A percentile compares a stretch with the other conserved stretches of the same genome.
Evolutionary conservation across 495 filamentous ascomycete genomes (phyloP).

Genomic region (Massariosphaeria phaeospora): DNA sequence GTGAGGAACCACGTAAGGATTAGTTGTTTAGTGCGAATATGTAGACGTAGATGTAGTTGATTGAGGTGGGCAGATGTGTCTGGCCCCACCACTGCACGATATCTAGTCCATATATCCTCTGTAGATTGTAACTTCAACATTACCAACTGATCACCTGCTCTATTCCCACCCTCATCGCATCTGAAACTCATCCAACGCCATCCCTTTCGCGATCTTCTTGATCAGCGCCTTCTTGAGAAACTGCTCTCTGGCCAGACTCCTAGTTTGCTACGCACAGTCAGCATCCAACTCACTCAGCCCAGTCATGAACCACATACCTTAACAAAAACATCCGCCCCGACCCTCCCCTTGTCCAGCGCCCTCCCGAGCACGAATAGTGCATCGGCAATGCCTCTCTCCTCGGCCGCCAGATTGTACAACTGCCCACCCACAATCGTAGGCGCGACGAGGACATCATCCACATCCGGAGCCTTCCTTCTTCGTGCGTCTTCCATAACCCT

Average conservation of each 20-base stretch:
- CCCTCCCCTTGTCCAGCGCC: conserved; percentile 74
- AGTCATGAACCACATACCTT: conserved; percentile 45
- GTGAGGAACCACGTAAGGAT: no score
- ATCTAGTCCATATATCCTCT: no score
- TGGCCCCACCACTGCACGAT: no score
- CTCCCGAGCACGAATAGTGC: conserved; percentile 78
- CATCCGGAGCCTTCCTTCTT: conserved; percentile 52
- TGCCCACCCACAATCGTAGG: conserved; percentile 90
- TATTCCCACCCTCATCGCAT: conserved; percentile 20
- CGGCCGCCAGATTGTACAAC: conserved; percentile 79
- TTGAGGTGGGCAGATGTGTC: no score
- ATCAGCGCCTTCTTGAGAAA: conserved; percentile 85
- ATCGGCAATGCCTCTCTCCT: conserved; percentile 78
- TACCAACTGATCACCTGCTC: no score
- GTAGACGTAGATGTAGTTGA: no score
- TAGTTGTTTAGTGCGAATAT: no score
- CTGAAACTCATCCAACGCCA: conserved; percentile 57
- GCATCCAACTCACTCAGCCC: neutral
- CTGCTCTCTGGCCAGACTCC: conserved; percentile 78
- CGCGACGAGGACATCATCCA: conserved; percentile 90
- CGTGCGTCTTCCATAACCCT: conserved; percentile 64
- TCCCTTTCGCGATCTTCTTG: conserved; percentile 79
- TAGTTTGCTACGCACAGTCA: conserved; percentile 55
- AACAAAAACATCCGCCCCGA: conserved; percentile 77
- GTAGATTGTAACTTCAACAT: no score